Percentiles rank a stretch among this genome's conserved stretches.
These are phyloP conservation scores for Bryoerythrophyllum caledonicum DNA, from an alignment of 225 moss, liverwort and hornwort species.

Conservation along the genomic window DNA sequence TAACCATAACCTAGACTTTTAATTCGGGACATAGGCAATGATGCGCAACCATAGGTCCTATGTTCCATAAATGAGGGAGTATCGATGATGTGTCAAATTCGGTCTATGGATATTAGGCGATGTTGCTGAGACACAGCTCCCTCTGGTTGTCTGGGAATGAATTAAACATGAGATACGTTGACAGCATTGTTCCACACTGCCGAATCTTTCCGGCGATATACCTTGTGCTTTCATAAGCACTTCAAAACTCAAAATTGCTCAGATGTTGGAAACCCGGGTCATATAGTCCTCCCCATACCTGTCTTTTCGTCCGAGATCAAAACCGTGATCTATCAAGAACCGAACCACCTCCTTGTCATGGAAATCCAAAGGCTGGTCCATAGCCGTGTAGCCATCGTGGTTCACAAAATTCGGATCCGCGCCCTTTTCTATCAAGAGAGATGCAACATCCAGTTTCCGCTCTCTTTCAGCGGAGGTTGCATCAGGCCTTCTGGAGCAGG, in stretches of 20 bases:
- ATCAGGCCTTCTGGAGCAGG: constrained; percentile 10
- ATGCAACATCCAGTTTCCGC: not conserved
- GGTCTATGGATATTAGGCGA: not conserved
- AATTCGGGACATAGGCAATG: not conserved
- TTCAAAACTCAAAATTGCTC: not conserved
- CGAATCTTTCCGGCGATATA: too few species aligned
- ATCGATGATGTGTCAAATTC: not conserved
- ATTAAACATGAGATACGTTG: too few species aligned
- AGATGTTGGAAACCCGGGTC: constrained; percentile 9
- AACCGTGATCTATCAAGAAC: constrained; percentile 18
- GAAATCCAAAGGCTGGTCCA: constrained; percentile 16
- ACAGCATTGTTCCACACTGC: too few species aligned
- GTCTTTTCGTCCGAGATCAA: constrained; percentile 15
- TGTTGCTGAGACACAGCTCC: too few species aligned
- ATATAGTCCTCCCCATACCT: constrained; percentile 20
- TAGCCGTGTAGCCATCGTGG: constrained; percentile 11
- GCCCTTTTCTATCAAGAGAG: constrained; percentile 7
- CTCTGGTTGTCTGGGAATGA: too few species aligned
- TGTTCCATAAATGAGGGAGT: not conserved
- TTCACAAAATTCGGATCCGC: constrained; percentile 18
- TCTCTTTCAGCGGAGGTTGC: not conserved
- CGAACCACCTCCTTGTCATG: constrained; percentile 17
- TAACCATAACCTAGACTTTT: not conserved
- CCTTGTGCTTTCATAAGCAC: not conserved
- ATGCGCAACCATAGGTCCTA: too few species aligned